These are phyloP conservation scores for Cyberlindnera bimundalis DNA, from an alignment of 805 yeast genomes.

Conservation along the genomic window DNA sequence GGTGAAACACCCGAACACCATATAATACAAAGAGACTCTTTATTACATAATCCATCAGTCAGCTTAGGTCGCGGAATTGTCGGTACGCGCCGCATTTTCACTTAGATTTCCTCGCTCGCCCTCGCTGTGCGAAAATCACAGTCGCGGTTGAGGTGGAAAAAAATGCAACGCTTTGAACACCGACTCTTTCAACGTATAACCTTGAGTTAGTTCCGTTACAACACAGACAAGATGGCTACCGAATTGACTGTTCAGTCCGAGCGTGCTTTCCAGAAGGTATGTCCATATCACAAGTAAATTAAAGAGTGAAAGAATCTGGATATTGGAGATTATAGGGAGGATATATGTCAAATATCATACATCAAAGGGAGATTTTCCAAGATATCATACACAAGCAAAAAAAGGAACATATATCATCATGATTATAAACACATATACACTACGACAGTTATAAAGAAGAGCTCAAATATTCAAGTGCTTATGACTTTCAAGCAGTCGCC, in stretches of 20 bases:
- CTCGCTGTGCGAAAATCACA: too few relatives aligned
- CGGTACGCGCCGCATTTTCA: constrained; percentile 12
- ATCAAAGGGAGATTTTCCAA: too few relatives aligned
- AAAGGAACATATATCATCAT: too few relatives aligned
- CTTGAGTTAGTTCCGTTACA: constrained; percentile 2
- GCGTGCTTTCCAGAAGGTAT: constrained; percentile 99
- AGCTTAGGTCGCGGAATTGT: constrained; percentile 1
- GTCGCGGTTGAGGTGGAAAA: constrained; percentile 7
- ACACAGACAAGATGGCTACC: constrained; percentile 78
- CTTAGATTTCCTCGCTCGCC: too few relatives aligned
- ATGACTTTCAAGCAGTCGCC: too few relatives aligned
- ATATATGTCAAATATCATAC: too few relatives aligned
- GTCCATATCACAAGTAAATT: constrained; percentile 30
- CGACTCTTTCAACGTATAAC: constrained; percentile 5
- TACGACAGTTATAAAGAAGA: too few relatives aligned
- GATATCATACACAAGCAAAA: too few relatives aligned
- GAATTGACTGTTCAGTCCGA: constrained; percentile 99
- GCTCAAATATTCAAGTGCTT: too few relatives aligned
- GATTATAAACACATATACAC: too few relatives aligned
- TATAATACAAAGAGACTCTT: constrained; percentile 1
- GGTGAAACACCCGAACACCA: constrained; percentile 10
- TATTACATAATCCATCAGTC: constrained; percentile 10
- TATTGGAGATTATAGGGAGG: too few relatives aligned
- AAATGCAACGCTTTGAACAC: constrained; percentile 8
- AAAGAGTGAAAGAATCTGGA: not conserved